These are phyloP conservation scores for Starmerella scarabaei DNA, from an alignment of 805 yeast genomes.

Conservation along the genomic window DNA sequence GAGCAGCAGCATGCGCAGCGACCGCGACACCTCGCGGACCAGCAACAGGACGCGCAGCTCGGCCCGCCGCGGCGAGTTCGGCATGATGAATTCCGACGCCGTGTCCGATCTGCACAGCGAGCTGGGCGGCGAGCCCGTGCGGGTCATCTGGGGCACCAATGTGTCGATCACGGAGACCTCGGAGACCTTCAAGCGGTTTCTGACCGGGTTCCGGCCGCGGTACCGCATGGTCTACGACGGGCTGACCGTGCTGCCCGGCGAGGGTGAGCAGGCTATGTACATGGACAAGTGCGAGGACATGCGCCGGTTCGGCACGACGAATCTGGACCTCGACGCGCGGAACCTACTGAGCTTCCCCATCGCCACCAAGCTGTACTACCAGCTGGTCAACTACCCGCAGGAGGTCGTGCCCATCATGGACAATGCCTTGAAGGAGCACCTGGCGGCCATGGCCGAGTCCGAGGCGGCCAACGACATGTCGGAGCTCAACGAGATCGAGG, in stretches of 20 bases:
- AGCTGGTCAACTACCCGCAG: slow-evolving; percentile 84
- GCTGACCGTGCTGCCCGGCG: slow-evolving; percentile 31
- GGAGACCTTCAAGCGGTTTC: slow-evolving; percentile 63
- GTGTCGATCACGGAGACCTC: slow-evolving; percentile 84
- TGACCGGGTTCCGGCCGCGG: slow-evolving; percentile 70
- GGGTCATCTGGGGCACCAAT: slow-evolving; percentile 98
- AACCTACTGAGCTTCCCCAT: slow-evolving; percentile 65
- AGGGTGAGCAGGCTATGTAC: slow-evolving; percentile 64
- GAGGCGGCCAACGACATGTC: slow-evolving; percentile 22
- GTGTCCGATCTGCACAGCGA: slow-evolving; percentile 14
- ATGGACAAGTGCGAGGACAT: slow-evolving; percentile 59
- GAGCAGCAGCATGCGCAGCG: slow-evolving; percentile 14
- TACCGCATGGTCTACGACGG: slow-evolving; percentile 47
- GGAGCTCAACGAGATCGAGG: slow-evolving; percentile 57
- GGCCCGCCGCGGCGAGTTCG: slow-evolving; percentile 18
- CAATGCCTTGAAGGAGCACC: slow-evolving; percentile 80
- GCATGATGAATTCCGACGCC: slow-evolving; percentile 5
- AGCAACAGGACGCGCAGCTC: slow-evolving; percentile 3
- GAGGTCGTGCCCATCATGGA: slow-evolving; percentile 97
- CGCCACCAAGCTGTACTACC: slow-evolving; percentile 69
- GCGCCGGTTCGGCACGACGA: slow-evolving; percentile 66
- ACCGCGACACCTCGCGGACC: slow-evolving; percentile 14
- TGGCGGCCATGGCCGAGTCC: slow-evolving; percentile 38
- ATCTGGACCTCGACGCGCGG: slow-evolving; percentile 70
- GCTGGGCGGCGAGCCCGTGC: slow-evolving; percentile 48